Evolutionary conservation across 371 early-diverging fungal genomes (phyloP).

Genomic region (Syncephalastrum monosporum): DNA sequence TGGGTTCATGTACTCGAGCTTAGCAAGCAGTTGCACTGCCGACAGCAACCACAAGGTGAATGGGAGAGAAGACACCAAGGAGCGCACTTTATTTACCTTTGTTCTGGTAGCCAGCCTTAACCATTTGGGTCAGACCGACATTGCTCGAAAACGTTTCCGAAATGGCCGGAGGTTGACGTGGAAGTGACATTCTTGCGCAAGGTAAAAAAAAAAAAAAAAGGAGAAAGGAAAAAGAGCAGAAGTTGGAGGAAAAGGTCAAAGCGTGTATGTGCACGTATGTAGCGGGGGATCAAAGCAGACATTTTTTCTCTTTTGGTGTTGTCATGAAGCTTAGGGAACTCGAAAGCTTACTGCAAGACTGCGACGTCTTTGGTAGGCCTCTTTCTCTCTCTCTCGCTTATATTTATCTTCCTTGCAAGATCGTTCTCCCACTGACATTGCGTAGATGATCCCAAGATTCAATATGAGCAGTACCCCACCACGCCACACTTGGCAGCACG

Average conservation of each 20-base stretch:
- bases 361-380: slow-evolving; percentile 62
- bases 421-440: slow-evolving; percentile 6
- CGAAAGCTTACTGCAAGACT: slow-evolving; percentile 72
- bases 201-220: not conserved
- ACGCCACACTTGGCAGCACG: slow-evolving; percentile 82
- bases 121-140: slow-evolving; percentile 45
- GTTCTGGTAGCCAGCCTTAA: slow-evolving; percentile 18
- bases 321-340: slow-evolving; percentile 77
- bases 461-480: slow-evolving; percentile 86
- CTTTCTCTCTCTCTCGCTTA: not conserved
- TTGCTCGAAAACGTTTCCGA: slow-evolving; percentile 23
- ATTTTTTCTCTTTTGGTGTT: not conserved
- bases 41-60: not conserved
- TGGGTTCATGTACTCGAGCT: slow-evolving; percentile 74
- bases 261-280: no score
- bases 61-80: not conserved
- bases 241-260: no score
- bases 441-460: slow-evolving; percentile 71
- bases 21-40: slow-evolving; percentile 61
- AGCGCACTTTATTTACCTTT: slow-evolving; percentile 16
- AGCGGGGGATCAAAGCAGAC: no score
- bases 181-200: slow-evolving; percentile 13
- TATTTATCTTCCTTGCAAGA: not conserved
- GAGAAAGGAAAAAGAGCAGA: no score
- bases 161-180: slow-evolving; percentile 26